A percentile compares a stretch with the other conserved stretches of the same genome.
These are phyloP conservation scores for Dovyalis caffra DNA, from an alignment of 345 rosid genomes.

Conservation along the genomic window DNA sequence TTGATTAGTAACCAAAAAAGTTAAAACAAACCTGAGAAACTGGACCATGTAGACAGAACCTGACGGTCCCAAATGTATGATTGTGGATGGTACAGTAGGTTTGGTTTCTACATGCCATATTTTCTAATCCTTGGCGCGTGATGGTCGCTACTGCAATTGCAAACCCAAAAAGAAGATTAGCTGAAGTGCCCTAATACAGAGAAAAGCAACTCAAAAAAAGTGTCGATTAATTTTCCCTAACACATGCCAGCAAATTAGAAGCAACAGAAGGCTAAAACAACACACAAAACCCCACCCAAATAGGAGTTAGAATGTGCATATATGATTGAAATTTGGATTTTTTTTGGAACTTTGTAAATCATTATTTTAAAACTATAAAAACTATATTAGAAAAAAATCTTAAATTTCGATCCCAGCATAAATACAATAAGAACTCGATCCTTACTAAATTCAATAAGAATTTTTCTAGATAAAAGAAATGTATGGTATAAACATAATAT, in stretches of 20 bases:
- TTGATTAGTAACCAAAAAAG: neutral
- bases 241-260: neutral
- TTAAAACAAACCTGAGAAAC: slow-evolving; percentile 27
- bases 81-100: neutral
- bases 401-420: no score
- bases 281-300: no score
- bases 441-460: no score
- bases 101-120: neutral
- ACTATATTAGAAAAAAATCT: no score
- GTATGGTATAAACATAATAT: no score
- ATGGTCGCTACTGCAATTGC: neutral
- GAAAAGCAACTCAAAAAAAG: neutral
- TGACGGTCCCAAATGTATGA: slow-evolving; percentile 26
- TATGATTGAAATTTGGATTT: no score
- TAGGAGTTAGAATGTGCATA: neutral
- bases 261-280: no score
- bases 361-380: no score
- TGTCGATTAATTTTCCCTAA: neutral
- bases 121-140: slow-evolving; percentile 28
- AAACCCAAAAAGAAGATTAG: neutral
- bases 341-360: no score
- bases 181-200: neutral
- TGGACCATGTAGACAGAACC: slow-evolving; percentile 26
- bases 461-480: no score
- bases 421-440: no score